Percentiles rank a stretch among this genome's conserved stretches.
phyloP scores from a whole-genome alignment of 352 stramenopile species.

The Globisporangium spinosum region DNA sequence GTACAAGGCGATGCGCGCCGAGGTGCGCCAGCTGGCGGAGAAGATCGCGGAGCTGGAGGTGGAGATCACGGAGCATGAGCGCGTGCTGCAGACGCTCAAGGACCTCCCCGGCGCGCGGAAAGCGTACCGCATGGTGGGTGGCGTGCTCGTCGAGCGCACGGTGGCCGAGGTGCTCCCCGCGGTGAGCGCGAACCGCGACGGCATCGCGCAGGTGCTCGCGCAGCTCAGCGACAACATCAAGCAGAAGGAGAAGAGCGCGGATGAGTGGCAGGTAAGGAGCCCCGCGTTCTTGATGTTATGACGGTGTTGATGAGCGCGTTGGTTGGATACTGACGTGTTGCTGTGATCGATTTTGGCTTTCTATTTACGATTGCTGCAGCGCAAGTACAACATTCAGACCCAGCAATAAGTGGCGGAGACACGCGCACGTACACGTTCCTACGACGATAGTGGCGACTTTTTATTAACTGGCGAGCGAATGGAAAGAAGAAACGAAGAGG shows the following conservation, averaged over 20 bases:
- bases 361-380: slow-evolving; percentile 23
- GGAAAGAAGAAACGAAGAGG: slow-evolving; percentile 1
- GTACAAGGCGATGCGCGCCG: slow-evolving; percentile 83
- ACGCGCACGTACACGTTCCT: neutral
- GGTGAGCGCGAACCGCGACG: slow-evolving; percentile 80
- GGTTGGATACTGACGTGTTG: neutral
- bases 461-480: slow-evolving; percentile 9
- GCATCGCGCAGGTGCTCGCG: slow-evolving; percentile 67
- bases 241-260: slow-evolving; percentile 78
- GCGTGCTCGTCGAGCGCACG: slow-evolving; percentile 95
- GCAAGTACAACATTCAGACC: slow-evolving; percentile 85
- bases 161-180: slow-evolving; percentile 94
- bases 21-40: slow-evolving; percentile 80
- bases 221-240: slow-evolving; percentile 80
- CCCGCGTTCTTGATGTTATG: neutral
- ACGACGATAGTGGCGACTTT: slow-evolving; percentile 3
- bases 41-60: slow-evolving; percentile 86
- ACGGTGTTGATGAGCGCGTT: neutral
- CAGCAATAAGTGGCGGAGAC: slow-evolving; percentile 46
- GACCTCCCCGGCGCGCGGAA: slow-evolving; percentile 70
- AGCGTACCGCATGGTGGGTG: slow-evolving; percentile 94
- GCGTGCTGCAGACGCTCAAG: slow-evolving; percentile 79
- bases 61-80: slow-evolving; percentile 80
- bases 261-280: slow-evolving; percentile 64
- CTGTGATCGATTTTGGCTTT: neutral